These are phyloP conservation scores for Hyaloraphidium curvatum DNA, from an alignment of 192 early-diverging fungal genomes.

Conservation along the genomic window DNA sequence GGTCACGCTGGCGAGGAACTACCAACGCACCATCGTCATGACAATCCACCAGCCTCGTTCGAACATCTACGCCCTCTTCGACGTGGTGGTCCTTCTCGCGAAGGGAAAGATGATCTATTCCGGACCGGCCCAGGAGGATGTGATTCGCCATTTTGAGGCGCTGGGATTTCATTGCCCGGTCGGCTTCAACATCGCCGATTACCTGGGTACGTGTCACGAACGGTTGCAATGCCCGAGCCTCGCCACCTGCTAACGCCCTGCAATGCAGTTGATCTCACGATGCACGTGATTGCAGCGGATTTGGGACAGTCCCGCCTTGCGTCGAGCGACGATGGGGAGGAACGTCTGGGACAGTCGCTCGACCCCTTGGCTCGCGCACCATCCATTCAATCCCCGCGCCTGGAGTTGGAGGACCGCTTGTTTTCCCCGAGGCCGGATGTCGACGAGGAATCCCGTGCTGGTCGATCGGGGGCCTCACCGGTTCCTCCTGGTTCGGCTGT, in stretches of 20 bases:
- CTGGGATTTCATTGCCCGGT: constrained; percentile 66
- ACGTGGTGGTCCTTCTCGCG: constrained; percentile 66
- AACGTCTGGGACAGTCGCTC: background rate
- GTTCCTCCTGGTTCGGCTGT: no score
- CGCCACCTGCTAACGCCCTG: background rate
- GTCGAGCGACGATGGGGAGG: background rate
- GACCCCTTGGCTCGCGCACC: no score
- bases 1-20: constrained; percentile 50
- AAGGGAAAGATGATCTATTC: constrained; percentile 68
- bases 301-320: background rate
- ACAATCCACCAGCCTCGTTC: constrained; percentile 91
- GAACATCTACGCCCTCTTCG: constrained; percentile 80
- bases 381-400: no score
- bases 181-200: constrained; percentile 85
- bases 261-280: constrained; percentile 34
- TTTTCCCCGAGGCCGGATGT: no score
- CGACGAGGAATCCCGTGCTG: no score
- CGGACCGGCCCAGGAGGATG: constrained; percentile 38
- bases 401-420: no score
- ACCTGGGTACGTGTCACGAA: constrained; percentile 17
- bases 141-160: constrained; percentile 35
- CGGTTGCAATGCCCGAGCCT: background rate
- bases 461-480: no score
- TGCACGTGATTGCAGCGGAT: constrained; percentile 20
- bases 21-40: constrained; percentile 63